These are phyloP conservation scores for Penicillium canescens DNA, from an alignment of 495 filamentous ascomycete genomes.

Conservation along the genomic window DNA sequence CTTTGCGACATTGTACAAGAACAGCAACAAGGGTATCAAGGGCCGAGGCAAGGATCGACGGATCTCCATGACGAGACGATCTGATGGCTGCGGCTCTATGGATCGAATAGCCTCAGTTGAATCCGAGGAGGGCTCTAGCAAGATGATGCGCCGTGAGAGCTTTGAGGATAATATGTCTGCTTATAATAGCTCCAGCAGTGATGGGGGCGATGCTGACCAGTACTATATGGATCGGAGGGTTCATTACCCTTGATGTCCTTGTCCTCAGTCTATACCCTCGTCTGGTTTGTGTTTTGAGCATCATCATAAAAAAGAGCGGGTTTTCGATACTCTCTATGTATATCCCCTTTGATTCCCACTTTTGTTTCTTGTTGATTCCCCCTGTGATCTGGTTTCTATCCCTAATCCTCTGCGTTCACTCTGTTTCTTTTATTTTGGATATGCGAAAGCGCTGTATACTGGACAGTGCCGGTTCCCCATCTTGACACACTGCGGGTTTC, in stretches of 20 bases:
- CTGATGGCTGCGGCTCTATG: conserved; percentile 14
- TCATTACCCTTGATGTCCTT: conserved; percentile 11
- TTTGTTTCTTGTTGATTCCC: background rate
- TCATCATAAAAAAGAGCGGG: too few relatives aligned
- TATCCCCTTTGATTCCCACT: background rate
- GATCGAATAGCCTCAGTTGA: conserved; percentile 21
- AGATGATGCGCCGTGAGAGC: conserved; percentile 24
- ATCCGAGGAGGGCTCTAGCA: conserved; percentile 24
- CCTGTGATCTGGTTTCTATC: background rate
- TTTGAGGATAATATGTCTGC: conserved; percentile 33
- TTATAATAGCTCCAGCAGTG: conserved; percentile 38
- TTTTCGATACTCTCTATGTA: too few relatives aligned
- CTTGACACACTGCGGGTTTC: background rate
- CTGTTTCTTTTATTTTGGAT: background rate
- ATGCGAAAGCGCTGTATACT: background rate
- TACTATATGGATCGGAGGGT: conserved; percentile 34
- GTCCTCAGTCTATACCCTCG: too few relatives aligned
- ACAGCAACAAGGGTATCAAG: conserved; percentile 92
- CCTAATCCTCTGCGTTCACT: too few relatives aligned
- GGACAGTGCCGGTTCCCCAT: background rate
- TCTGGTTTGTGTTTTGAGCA: too few relatives aligned
- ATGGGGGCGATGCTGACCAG: conserved; percentile 32
- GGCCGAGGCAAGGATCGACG: conserved; percentile 82
- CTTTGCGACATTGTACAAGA: conserved; percentile 86
- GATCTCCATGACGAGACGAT: conserved; percentile 38